Conservation (phyloP, 106 monocot genomes). For the Allium cepa region DNA sequence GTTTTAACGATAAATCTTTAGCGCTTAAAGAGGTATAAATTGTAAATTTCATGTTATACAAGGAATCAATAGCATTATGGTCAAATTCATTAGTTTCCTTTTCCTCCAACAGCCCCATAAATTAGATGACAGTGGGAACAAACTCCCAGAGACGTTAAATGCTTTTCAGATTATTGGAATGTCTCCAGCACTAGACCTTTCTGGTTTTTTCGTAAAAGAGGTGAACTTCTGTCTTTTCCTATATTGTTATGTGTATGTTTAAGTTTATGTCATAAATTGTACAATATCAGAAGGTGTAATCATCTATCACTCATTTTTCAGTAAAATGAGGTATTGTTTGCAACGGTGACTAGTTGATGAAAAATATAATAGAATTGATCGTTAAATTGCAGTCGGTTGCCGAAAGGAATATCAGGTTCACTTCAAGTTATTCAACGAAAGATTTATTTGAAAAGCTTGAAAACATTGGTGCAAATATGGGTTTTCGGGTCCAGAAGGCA, state of each 20-base stretch:
- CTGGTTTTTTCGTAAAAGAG: slow-evolving; percentile 94
- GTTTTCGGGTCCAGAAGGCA: slow-evolving; percentile 58
- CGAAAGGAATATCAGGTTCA: slow-evolving; percentile 84
- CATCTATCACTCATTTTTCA: no score
- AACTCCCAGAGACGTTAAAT: slow-evolving; percentile 43
- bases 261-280: no score
- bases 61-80: neutral
- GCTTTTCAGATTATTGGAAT: slow-evolving; percentile 93
- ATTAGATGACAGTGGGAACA: slow-evolving; percentile 12
- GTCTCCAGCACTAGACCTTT: slow-evolving; percentile 89
- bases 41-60: neutral
- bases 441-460: slow-evolving; percentile 69
- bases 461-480: slow-evolving; percentile 56
- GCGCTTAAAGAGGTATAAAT: no score
- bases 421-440: slow-evolving; percentile 58
- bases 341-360: no score
- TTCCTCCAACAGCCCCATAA: slow-evolving; percentile 19
- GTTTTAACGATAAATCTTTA: no score
- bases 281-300: no score
- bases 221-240: slow-evolving; percentile 12
- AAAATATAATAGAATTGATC: neutral
- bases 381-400: slow-evolving; percentile 49
- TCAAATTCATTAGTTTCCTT: neutral
- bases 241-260: no score
- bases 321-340: no score